A percentile compares a stretch with the other conserved stretches of the same genome.
These are phyloP conservation scores for Xanthoparmelia taractica DNA, from an alignment of 495 filamentous ascomycete species.

Conservation along the genomic window DNA sequence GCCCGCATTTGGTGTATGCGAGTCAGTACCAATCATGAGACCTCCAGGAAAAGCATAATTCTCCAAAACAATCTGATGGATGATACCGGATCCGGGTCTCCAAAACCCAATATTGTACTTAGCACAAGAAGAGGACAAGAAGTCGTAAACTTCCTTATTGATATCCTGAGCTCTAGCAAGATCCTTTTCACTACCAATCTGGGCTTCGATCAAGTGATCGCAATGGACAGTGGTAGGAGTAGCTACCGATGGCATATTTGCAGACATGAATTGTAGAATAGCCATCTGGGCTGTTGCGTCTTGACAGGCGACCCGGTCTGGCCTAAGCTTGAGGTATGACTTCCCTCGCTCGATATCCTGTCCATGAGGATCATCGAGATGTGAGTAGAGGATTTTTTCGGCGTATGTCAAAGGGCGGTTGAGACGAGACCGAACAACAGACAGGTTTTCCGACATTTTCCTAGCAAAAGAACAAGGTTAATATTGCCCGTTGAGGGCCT, in stretches of 20 bases:
- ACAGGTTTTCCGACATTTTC: slow-evolving; percentile 98
- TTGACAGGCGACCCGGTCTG: slow-evolving; percentile 98
- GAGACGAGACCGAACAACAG: slow-evolving; percentile 76
- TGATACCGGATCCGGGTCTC: slow-evolving; percentile 97
- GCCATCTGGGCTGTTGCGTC: slow-evolving; percentile 99
- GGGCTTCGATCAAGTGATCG: slow-evolving; percentile 98
- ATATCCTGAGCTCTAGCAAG: slow-evolving; percentile 81
- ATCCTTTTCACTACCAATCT: slow-evolving; percentile 91
- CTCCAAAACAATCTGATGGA: slow-evolving; percentile 97
- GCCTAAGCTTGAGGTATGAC: slow-evolving; percentile 91
- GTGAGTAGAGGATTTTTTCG: slow-evolving; percentile 98
- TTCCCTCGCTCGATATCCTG: slow-evolving; percentile 93
- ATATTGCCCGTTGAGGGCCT: slow-evolving; percentile 12
- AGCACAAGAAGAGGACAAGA: slow-evolving; percentile 86
- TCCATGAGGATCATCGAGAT: slow-evolving; percentile 92
- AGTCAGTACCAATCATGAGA: slow-evolving; percentile 97
- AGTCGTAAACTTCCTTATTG: slow-evolving; percentile 99
- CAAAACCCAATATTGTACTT: slow-evolving; percentile 99
- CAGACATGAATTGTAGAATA: slow-evolving; percentile 99
- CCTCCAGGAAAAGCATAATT: slow-evolving; percentile 99
- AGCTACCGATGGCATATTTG: slow-evolving; percentile 87
- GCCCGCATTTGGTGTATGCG: slow-evolving; percentile 96
- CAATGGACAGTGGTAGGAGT: slow-evolving; percentile 97
- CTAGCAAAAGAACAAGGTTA: slow-evolving; percentile 47
- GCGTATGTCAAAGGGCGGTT: slow-evolving; percentile 90